Evolutionary conservation across 257 asterid species (phyloP).

Genomic region (Solanum ossicruentum): DNA sequence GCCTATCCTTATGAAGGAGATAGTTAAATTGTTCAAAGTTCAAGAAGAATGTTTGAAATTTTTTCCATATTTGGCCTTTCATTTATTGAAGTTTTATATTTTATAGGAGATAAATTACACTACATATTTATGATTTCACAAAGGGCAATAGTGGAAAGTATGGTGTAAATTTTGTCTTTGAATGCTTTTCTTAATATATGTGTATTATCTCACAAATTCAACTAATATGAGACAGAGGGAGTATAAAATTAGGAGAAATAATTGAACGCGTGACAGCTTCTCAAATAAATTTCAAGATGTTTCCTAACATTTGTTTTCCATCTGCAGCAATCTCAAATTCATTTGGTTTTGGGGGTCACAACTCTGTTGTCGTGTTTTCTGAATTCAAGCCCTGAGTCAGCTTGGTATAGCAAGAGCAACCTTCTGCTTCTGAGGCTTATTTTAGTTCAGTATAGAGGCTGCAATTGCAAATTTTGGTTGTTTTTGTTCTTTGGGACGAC

Average conservation of each 20-base stretch:
- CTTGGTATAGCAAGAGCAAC: constrained; percentile 4
- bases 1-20: too few relatives aligned
- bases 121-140: too few relatives aligned
- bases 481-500: constrained; percentile 5
- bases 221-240: too few relatives aligned
- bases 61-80: too few relatives aligned
- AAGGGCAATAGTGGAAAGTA: too few relatives aligned
- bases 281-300: not conserved
- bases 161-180: too few relatives aligned
- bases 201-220: too few relatives aligned
- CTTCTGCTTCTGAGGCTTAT: not conserved
- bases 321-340: constrained; percentile 77
- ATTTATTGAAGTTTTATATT: too few relatives aligned
- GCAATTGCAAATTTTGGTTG: constrained; percentile 4
- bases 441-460: not conserved
- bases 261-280: not conserved
- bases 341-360: constrained; percentile 81
- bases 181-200: too few relatives aligned
- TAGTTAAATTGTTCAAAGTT: too few relatives aligned
- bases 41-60: too few relatives aligned
- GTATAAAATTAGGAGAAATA: not conserved
- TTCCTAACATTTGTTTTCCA: not conserved
- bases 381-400: constrained; percentile 54
- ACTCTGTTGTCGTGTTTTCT: constrained; percentile 60
- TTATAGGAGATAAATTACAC: too few relatives aligned